A percentile compares a stretch with the other conserved stretches of the same genome.
phyloP scores from a whole-genome alignment of 2,329 filamentous ascomycete species.

The Colletotrichum neosansevieriae region DNA sequence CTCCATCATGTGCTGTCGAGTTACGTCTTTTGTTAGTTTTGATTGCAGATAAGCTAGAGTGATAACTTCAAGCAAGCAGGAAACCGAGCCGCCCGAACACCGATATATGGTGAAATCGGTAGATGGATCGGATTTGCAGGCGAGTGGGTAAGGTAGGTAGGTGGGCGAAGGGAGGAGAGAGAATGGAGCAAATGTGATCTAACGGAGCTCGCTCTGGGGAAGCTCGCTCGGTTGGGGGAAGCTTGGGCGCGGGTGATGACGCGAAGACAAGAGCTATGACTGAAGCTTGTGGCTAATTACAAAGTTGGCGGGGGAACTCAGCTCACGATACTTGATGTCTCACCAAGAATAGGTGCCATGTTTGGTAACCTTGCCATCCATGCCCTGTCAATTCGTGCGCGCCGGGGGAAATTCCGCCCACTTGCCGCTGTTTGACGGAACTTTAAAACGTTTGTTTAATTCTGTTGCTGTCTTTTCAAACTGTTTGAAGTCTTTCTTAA shows the following conservation, averaged over 20 bases:
- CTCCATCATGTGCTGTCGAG: conserved; percentile 7
- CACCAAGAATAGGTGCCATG: accelerated
- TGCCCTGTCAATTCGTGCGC: background rate
- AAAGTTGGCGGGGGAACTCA: conserved; percentile 4
- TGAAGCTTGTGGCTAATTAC: conserved; percentile 14
- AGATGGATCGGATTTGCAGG: background rate
- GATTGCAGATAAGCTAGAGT: background rate
- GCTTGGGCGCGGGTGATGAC: conserved; percentile 19
- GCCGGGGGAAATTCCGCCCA: conserved; percentile 25
- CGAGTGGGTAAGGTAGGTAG: background rate
- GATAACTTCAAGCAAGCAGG: background rate
- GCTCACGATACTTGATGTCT: background rate
- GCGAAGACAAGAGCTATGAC: conserved; percentile 18
- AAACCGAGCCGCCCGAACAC: no score
- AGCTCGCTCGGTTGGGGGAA: background rate
- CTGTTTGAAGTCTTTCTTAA: background rate
- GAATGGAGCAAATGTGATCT: no score
- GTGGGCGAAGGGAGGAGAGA: background rate
- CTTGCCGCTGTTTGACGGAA: background rate
- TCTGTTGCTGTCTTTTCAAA: background rate
- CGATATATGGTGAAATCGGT: conserved; percentile 8
- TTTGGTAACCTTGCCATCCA: background rate
- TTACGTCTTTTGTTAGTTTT: background rate
- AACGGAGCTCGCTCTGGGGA: conserved; percentile 1
- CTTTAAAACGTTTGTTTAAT: background rate